phyloP scores from a whole-genome alignment of 225 moss, liverwort and hornwort genomes.

The Sphagnum tenellum region DNA sequence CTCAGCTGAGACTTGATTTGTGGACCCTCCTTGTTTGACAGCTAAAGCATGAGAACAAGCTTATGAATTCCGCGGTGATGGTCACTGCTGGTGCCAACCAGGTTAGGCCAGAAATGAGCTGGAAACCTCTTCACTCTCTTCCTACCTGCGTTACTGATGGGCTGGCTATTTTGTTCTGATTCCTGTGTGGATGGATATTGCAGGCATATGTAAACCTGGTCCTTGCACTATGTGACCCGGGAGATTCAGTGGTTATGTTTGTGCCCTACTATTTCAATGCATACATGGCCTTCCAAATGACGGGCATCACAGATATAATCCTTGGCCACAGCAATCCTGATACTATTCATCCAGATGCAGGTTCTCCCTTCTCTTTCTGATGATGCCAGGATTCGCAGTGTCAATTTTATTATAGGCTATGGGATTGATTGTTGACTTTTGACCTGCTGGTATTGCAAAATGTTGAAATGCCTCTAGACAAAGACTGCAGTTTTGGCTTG shows the following conservation, averaged over 20 bases:
- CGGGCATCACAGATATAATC: constrained; percentile 85
- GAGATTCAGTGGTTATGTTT: constrained; percentile 90
- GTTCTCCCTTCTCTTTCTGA: constrained; percentile 13
- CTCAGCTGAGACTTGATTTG: no score
- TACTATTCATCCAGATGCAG: constrained; percentile 88
- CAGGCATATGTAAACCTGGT: constrained; percentile 97
- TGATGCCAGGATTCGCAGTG: no score
- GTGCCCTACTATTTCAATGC: constrained; percentile 98
- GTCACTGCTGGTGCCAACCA: constrained; percentile 98
- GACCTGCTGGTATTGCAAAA: no score
- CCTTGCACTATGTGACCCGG: constrained; percentile 88
- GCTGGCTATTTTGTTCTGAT: neutral
- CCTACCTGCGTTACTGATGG: no score
- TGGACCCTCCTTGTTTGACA: constrained; percentile 11
- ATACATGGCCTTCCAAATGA: constrained; percentile 99
- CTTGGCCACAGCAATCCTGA: constrained; percentile 75
- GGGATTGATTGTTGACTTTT: no score
- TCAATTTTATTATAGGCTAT: no score
- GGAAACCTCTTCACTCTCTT: no score
- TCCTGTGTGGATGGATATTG: neutral
- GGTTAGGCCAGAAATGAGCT: constrained; percentile 22
- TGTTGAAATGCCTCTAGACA: no score
- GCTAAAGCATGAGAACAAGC: constrained; percentile 79
- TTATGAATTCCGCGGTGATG: constrained; percentile 80
- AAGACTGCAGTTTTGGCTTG: no score